Percentiles rank a stretch among this genome's conserved stretches.
These are phyloP conservation scores for Beta lomatogona DNA, from an alignment of 179 eudicot genomes.

Conservation along the genomic window DNA sequence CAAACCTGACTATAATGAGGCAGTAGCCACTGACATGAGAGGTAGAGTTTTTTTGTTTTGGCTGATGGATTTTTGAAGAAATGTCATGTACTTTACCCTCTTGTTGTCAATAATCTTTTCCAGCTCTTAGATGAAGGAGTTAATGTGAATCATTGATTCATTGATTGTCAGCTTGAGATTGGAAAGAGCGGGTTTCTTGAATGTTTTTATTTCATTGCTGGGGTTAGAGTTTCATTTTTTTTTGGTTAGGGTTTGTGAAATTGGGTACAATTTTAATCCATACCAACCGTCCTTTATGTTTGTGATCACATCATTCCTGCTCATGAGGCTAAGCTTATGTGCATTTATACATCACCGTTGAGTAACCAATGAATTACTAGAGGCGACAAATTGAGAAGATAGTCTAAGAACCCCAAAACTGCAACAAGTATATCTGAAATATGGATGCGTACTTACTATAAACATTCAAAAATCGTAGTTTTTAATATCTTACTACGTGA, in stretches of 20 bases:
- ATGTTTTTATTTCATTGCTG: neutral
- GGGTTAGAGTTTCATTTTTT: neutral
- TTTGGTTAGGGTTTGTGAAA: neutral
- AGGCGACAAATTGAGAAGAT: neutral
- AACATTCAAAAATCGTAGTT: neutral
- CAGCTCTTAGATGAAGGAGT: neutral
- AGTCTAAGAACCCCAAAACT: neutral
- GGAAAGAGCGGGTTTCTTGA: neutral
- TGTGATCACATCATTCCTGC: neutral
- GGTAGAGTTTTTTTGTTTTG: conserved; percentile 39
- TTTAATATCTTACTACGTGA: neutral
- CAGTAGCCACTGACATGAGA: conserved; percentile 34
- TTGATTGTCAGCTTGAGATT: neutral
- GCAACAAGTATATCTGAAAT: neutral
- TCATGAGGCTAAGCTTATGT: neutral
- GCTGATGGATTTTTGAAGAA: neutral
- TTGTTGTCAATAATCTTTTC: neutral
- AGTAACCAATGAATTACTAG: neutral
- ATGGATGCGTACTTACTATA: neutral
- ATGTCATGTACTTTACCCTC: neutral
- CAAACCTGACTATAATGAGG: conserved; percentile 22
- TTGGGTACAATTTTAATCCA: neutral
- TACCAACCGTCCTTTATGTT: neutral
- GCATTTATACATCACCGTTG: neutral
- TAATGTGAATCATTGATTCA: neutral